These are phyloP conservation scores for Xerocomellus amylosporus DNA, from an alignment of 768 basidiomycete genomes.

Conservation along the genomic window DNA sequence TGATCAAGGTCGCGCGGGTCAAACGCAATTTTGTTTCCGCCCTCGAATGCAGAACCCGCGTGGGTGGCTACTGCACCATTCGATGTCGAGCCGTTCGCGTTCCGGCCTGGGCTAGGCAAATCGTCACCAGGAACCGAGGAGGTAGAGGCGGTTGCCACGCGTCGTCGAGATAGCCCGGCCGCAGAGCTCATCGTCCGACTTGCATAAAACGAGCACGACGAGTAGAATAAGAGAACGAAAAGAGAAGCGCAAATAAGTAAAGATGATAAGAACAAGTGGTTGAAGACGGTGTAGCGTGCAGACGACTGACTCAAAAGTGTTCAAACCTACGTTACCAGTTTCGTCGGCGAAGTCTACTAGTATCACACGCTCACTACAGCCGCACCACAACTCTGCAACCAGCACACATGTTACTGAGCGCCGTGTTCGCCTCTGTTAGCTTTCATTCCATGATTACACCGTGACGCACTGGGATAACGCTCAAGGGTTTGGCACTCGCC, in stretches of 20 bases:
- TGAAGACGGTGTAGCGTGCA: slow-evolving; percentile 5
- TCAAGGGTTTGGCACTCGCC: background rate
- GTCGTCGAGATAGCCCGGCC: slow-evolving; percentile 56
- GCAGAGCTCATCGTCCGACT: slow-evolving; percentile 46
- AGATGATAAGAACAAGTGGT: background rate
- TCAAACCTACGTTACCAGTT: slow-evolving; percentile 9
- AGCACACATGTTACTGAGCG: too few species aligned
- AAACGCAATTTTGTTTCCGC: slow-evolving; percentile 85
- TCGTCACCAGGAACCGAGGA: slow-evolving; percentile 40
- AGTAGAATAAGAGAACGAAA: slow-evolving; percentile 2
- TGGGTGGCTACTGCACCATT: slow-evolving; percentile 43
- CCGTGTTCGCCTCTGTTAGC: background rate
- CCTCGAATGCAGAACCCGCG: slow-evolving; percentile 81
- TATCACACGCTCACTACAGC: slow-evolving; percentile 18
- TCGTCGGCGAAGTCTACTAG: background rate
- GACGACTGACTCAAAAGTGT: slow-evolving; percentile 5
- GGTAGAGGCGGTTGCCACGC: slow-evolving; percentile 45
- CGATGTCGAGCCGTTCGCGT: slow-evolving; percentile 29
- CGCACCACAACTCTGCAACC: background rate
- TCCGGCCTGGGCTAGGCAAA: slow-evolving; percentile 30
- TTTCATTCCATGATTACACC: background rate
- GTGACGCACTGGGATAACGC: background rate
- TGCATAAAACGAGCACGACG: slow-evolving; percentile 19
- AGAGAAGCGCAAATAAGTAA: slow-evolving; percentile 4
- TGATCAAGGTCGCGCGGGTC: slow-evolving; percentile 89